Evolutionary conservation across 495 filamentous ascomycete genomes (phyloP), one percentile per base, ranked within the genome.

Genomic region (Pyrenula aspistea): DNA sequence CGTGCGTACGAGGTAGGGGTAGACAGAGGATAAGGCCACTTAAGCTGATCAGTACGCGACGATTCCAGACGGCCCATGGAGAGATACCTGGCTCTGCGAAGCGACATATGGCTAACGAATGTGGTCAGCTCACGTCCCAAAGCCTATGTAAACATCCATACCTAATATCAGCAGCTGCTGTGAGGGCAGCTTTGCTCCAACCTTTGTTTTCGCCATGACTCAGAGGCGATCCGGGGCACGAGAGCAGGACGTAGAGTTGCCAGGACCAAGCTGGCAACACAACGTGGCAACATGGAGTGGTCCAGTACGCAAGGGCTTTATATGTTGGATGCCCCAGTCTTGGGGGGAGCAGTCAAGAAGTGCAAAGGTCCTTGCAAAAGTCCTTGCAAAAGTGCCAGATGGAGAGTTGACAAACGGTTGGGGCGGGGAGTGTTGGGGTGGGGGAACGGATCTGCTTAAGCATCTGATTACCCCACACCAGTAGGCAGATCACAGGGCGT

Each of bases 11-110:
- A 97, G 77, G 67, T 97, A 97, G 15, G 92, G 92, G 59, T 86
- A 88, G 59, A 95, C 82, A 10, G 86, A 91, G 2, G 91, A 95
- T 60, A 90, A 72, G 22, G 89, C 85, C 47, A 95, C 73, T 53
- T 75, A 23, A 11, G n/a, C 12, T 2, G 24, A 22, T 58, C 12
- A 25, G 15, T 10, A 51, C 10, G 19, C 24, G 4, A 55, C 12
- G n/a, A 19, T 24, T 4, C 47, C 47, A 47, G 1, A 22, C 12
- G 54, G 31, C 10, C n/a, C 24, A 24, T 53, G 31, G 47, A 24
- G 57, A 68, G 67, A 55, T 71, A 76, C 73, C 70, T 48, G 82
- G 92, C 66, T 97, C 92, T 53, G 91, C 88, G 63, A 97, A 91
- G 61, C 92, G 82, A 66, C 76, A 79, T 74, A 82, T 76, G 65